phyloP scores from a whole-genome alignment of 1,284 basidiomycete species.

The Leucoagaricus sp. region DNA sequence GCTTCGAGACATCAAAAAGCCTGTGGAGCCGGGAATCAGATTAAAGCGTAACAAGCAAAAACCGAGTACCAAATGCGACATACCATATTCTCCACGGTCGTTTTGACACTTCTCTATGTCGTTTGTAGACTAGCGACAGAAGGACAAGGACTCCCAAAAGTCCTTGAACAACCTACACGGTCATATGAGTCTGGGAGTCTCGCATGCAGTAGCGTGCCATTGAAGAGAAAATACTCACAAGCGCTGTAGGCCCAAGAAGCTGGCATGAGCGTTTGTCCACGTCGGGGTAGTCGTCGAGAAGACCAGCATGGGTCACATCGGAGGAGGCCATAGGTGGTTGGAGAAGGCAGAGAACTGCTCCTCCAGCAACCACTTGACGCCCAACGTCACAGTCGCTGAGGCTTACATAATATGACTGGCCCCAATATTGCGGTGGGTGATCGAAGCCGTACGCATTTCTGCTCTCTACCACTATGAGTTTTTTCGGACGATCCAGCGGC shows the following conservation, averaged over 20 bases:
- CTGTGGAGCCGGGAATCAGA: constrained; percentile 35
- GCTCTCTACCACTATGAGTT: constrained; percentile 26
- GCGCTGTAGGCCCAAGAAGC: constrained; percentile 66
- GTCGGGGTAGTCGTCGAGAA: constrained; percentile 40
- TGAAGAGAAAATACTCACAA: constrained; percentile 43
- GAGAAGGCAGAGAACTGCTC: constrained; percentile 2
- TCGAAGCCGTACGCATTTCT: constrained; percentile 4
- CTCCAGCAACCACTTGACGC: not conserved
- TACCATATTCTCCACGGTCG: constrained; percentile 94
- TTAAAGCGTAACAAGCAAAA: constrained; percentile 14
- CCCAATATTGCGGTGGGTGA: not conserved
- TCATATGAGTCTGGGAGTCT: constrained; percentile 16
- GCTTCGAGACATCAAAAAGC: constrained; percentile 90
- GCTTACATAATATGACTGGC: constrained; percentile 8
- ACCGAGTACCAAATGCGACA: constrained; percentile 23
- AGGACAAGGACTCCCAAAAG: constrained; percentile 90
- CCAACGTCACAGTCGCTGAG: not conserved
- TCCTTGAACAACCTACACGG: constrained; percentile 67
- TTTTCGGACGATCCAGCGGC: constrained; percentile 29
- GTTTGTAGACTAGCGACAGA: constrained; percentile 83
- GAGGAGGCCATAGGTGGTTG: not conserved
- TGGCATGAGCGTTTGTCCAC: constrained; percentile 64
- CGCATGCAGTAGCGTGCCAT: not conserved
- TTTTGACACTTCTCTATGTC: constrained; percentile 83
- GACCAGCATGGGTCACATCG: constrained; percentile 10